Evolutionary conservation across 768 basidiomycete species (phyloP), one percentile per base, ranked within the genome.

Genomic region (Lactifluus hygrophoroides): DNA sequence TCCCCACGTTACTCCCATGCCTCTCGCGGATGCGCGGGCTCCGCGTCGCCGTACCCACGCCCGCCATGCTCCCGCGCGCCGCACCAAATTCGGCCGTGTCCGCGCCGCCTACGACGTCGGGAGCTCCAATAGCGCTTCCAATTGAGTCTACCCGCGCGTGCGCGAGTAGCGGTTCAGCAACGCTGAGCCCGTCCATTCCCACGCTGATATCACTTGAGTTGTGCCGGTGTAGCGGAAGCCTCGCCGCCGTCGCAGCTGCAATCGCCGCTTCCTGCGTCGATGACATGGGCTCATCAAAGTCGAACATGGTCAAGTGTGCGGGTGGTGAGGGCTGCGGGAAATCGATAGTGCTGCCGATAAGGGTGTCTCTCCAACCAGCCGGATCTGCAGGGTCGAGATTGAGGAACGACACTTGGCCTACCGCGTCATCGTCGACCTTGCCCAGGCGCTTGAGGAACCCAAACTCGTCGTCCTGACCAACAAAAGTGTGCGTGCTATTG

Each of bases 41-140:
- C 3, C 75, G 64, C 30, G 70, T 70, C 5, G 71, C 72, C 2
- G 78, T 79, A 13, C 78, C 78, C 9, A 80, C 61, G 9, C 78
- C 78, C 10, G 74, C 73, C 79, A 80, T 77, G 19, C 75, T 71
- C 55, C 42, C 40, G 25, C 57, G 57, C 40, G 23, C 56, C 1
- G 3, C 34, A 28, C 54, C 46, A 1, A 55, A 49, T 14, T 61
- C 56, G 2, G 51, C 51, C n/a, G 32, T 3, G 9, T 52, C 54
- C 32, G n/a, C n/a, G n/a, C n/a, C n/a, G n/a, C n/a, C n/a, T n/a
- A n/a, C n/a, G 7, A 25, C 54, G 1, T 58, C 44, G 58, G 59
- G 13, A 4, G 21, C 3, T 62, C 27, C 32, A 60, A 71, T 40
- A 66, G 69, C 54, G 70, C 69, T 1, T 51, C 64, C 23, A 27